Base-by-base conservation (phyloP, 768 basidiomycete species). In the Albatrellus ellisii region DNA sequence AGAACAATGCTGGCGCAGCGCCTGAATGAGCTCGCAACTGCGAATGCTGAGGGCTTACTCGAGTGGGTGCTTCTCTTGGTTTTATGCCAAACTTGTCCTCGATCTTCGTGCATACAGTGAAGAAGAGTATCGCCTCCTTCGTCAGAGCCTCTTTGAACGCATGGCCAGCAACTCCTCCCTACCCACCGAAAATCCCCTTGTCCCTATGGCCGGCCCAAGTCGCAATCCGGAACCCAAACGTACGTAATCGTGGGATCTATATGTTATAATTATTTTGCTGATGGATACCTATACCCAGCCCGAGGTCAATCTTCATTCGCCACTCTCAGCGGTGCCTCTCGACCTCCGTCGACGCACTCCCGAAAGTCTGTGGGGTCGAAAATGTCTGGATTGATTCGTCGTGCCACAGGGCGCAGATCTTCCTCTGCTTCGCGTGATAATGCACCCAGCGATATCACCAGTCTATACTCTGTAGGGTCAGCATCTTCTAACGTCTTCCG, bases 111-210 rank as follows among this genome's bases (percentile, higher is more conserved):
- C 44, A 21, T 39, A 6, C 57, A 89, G 87, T 55, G 82, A 89
- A 59, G 83, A 88, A 50, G 87, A 87, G 56, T 89, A 89, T 56
- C 77, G 86, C 39, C 58, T 89, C 32, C 69, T 90, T 10, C 77
- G 87, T 33, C 85, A 87, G 58, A 85, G 79, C 54, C 65, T 90
- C 28, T 89, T 90, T 51, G 83, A 88, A 56, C 73, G 87, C 40
- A 75, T 85, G 52, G 69, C 82, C 12, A 73, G 62, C 46, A 68
- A 65, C 39, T 62, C 72, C 20, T 54, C 63, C 7, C 66, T 82
- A 17, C 81, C 83, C 4, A 64, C 68, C 28, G 84, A 87, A 57
- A 58, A 54, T 8, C 64, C 84, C 18, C 56, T 84, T 32, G 74
- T 84, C 33, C 78, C 79, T 29, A 64, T 72, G 47, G 56, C 66